Base-by-base conservation (phyloP, 768 basidiomycete genomes). In the Leccinum variicolor region DNA sequence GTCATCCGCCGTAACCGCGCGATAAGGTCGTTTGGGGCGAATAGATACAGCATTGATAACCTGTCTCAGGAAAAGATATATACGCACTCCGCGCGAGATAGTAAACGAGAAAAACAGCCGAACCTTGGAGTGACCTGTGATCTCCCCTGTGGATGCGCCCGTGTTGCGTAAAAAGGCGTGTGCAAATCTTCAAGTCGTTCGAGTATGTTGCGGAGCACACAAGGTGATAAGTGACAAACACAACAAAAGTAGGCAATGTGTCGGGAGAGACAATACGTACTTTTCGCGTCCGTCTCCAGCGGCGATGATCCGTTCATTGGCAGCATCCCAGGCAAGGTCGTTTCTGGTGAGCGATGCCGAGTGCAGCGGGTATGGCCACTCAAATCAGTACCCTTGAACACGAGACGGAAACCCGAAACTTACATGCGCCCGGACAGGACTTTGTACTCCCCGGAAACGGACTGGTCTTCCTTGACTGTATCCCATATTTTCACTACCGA, bases 261-360 rank as follows among this genome's bases (percentile, higher is more conserved):
- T 14, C 1, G 14, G 9, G 8, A 15, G 5, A 29, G 14, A 52
- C 0, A 13, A 39, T 13, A 54, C 62, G 17, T 54, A 94, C 92
- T 89, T 92, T 66, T 94, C 95, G 58, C 86, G 81, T 34, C 94
- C 94, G 62, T 96, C 92, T 53, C 96, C 96, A 13, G 92, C 95
- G 7, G 89, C 92, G 50, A 98, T 90, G 56, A 98, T 89, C n/a
- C 96, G 83, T 71, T 97, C 96, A 68, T 90, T 92, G 72, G 98
- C 96, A 1, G 90, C 90, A 66, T 98, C 96, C 96, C 96, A 98
- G 11, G 88, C 89, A 21, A 98, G 82, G 74, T 98, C 96, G 64
- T 94, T 94, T 62, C 94, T 93, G 62, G n/a, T 14, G 50, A 10
- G 45, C 11, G 9, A 33, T 28, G 14, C 58, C 14, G 11, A 36